Percentiles rank a stretch among this genome's conserved stretches.
These are phyloP conservation scores for Colletotrichum falcatum DNA, from an alignment of 2,329 filamentous ascomycete genomes.

Conservation along the genomic window DNA sequence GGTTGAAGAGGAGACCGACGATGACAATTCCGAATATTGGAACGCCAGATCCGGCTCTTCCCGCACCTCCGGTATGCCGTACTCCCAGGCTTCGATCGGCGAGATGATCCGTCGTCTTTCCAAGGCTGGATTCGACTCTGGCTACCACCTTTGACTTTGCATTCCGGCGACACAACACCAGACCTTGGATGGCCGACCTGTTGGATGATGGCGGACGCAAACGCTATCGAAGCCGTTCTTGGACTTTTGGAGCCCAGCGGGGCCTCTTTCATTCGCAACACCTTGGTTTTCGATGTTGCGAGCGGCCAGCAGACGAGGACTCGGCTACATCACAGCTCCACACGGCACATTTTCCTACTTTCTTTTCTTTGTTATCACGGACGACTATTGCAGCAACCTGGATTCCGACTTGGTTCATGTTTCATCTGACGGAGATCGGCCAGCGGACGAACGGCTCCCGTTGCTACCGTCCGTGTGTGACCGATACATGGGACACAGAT, in stretches of 20 bases:
- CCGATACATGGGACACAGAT: not conserved
- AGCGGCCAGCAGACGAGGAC: not conserved
- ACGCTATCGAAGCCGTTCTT: not conserved
- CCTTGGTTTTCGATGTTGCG: not conserved
- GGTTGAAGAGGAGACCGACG: conserved; percentile 11
- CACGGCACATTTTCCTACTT: not conserved
- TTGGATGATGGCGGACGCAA: not conserved
- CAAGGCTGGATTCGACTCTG: conserved; percentile 5
- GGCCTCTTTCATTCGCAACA: not conserved
- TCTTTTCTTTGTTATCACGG: not conserved
- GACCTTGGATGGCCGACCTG: not conserved
- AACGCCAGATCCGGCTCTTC: not conserved
- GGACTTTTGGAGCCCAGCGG: not conserved
- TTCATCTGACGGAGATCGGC: not conserved
- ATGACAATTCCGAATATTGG: not conserved
- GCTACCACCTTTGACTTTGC: not conserved
- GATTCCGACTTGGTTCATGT: not conserved
- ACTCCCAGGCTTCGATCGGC: conserved; percentile 21
- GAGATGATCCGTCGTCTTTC: conserved; percentile 20
- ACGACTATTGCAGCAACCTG: not conserved
- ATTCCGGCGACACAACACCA: not conserved
- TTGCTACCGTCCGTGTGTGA: not conserved
- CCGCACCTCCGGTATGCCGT: not conserved
- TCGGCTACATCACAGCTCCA: not conserved
- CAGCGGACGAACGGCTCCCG: not conserved